These are phyloP conservation scores for Wickerhamiella cacticola DNA, from an alignment of 805 yeast genomes.

Conservation along the genomic window DNA sequence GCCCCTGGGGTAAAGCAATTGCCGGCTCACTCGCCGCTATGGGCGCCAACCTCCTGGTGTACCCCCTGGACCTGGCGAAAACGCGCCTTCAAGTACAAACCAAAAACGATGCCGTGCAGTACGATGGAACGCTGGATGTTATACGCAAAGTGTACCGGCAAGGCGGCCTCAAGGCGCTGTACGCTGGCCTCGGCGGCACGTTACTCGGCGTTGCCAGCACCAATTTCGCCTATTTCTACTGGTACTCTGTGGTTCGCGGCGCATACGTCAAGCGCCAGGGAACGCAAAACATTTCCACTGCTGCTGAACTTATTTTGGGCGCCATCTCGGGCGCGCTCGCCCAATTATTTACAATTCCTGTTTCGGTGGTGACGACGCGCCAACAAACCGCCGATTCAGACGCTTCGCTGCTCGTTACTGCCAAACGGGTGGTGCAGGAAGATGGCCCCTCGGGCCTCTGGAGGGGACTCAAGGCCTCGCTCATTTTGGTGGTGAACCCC, in stretches of 20 bases:
- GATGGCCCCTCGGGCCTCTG: slow-evolving; percentile 66
- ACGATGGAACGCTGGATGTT: slow-evolving; percentile 52
- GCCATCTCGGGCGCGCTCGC: slow-evolving; percentile 75
- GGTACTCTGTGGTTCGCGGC: slow-evolving; percentile 65
- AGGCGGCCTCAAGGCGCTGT: slow-evolving; percentile 57
- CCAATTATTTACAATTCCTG: slow-evolving; percentile 71
- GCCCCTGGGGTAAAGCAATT: slow-evolving; percentile 68
- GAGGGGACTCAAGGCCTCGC: slow-evolving; percentile 71
- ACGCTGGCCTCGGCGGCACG: slow-evolving; percentile 58
- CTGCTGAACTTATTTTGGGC: slow-evolving; percentile 60
- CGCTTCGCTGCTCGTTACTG: slow-evolving; percentile 33
- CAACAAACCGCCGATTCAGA: slow-evolving; percentile 32
- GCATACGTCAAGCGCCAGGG: slow-evolving; percentile 37
- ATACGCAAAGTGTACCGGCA: slow-evolving; percentile 41
- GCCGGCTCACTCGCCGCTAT: slow-evolving; percentile 77
- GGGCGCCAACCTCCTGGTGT: slow-evolving; percentile 64
- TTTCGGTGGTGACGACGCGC: slow-evolving; percentile 56
- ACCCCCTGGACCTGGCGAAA: slow-evolving; percentile 69
- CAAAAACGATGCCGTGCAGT: slow-evolving; percentile 26
- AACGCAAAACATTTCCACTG: slow-evolving; percentile 35
- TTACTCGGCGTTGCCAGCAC: slow-evolving; percentile 62
- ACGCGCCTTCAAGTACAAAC: slow-evolving; percentile 64
- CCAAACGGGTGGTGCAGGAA: slow-evolving; percentile 42
- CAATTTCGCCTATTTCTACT: slow-evolving; percentile 73
- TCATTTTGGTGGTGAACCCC: slow-evolving; percentile 70